A percentile compares a stretch with the other conserved stretches of the same genome.
phyloP scores from a whole-genome alignment of 306 rosid species.

The Phaseolus lunatus region DNA sequence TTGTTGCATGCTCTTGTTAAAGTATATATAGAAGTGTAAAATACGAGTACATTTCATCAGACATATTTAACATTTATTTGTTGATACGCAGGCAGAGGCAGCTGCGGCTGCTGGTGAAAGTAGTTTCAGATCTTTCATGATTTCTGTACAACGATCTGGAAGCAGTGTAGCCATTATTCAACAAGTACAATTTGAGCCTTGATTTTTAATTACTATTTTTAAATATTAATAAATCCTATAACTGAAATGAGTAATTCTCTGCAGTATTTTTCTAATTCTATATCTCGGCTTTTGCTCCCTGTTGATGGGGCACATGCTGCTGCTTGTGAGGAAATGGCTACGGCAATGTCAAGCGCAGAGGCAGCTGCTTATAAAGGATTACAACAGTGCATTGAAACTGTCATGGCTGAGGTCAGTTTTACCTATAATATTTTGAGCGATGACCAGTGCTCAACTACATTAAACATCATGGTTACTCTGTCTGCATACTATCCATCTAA shows the following conservation, averaged over 20 bases:
- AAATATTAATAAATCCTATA: constrained; percentile 27
- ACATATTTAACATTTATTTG: constrained; percentile 44
- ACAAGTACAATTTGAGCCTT: constrained; percentile 69
- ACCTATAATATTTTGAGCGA: constrained; percentile 9
- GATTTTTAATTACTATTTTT: constrained; percentile 35
- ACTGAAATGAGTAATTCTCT: constrained; percentile 47
- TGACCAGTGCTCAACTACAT: constrained; percentile 37
- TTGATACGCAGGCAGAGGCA: constrained; percentile 89
- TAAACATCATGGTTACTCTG: constrained; percentile 22
- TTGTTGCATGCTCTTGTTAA: constrained; percentile 41
- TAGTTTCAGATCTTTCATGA: constrained; percentile 99
- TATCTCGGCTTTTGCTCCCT: constrained; percentile 96
- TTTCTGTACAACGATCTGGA: constrained; percentile 98
- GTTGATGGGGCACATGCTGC: constrained; percentile 99
- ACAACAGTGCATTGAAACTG: constrained; percentile 82
- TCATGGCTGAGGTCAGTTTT: constrained; percentile 96
- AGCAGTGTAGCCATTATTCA: constrained; percentile 99
- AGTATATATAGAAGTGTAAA: constrained; percentile 18
- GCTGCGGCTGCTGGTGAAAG: constrained; percentile 99
- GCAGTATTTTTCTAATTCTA: constrained; percentile 93
- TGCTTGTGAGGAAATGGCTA: constrained; percentile 98
- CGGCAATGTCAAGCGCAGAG: constrained; percentile 99
- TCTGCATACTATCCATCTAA: constrained; percentile 25
- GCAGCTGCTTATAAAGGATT: constrained; percentile 98
- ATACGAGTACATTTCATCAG: constrained; percentile 40